Conservation (phyloP, 179 eudicot genomes). For the Beta macrorhiza region DNA sequence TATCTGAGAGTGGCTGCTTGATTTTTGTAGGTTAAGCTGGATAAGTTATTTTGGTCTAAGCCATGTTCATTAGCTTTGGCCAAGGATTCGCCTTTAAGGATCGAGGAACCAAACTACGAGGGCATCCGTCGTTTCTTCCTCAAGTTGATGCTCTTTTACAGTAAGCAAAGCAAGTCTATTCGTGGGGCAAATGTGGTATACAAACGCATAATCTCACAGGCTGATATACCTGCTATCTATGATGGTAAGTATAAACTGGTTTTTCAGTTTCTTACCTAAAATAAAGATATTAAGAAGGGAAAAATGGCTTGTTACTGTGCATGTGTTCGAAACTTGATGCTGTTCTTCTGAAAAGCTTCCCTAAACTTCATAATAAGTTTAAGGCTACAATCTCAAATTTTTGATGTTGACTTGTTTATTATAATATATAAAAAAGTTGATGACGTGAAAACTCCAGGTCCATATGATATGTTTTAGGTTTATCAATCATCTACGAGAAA, state of each 20-base stretch:
- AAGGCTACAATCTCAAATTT: not conserved
- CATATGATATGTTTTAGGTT: not conserved
- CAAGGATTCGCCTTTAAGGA: constrained; percentile 70
- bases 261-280: not conserved
- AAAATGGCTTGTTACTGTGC: not conserved
- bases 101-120: constrained; percentile 76
- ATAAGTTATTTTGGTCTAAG: constrained; percentile 86
- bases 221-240: constrained; percentile 78
- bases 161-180: constrained; percentile 82
- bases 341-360: not conserved
- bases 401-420: not conserved
- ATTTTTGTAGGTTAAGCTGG: constrained; percentile 60
- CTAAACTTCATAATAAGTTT: not conserved
- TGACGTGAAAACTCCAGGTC: not conserved
- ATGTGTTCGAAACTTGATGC: constrained; percentile 7
- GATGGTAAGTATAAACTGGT: constrained; percentile 50
- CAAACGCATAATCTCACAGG: constrained; percentile 68
- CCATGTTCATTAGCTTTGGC: constrained; percentile 87
- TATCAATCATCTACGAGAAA: not conserved
- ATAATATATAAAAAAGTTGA: not conserved
- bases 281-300: not conserved
- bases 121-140: constrained; percentile 61
- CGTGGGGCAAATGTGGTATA: constrained; percentile 89
- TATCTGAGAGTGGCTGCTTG: constrained; percentile 10
- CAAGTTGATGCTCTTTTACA: constrained; percentile 77